Conservation (phyloP, 768 basidiomycete species). For the Auriscalpium microsporum region DNA sequence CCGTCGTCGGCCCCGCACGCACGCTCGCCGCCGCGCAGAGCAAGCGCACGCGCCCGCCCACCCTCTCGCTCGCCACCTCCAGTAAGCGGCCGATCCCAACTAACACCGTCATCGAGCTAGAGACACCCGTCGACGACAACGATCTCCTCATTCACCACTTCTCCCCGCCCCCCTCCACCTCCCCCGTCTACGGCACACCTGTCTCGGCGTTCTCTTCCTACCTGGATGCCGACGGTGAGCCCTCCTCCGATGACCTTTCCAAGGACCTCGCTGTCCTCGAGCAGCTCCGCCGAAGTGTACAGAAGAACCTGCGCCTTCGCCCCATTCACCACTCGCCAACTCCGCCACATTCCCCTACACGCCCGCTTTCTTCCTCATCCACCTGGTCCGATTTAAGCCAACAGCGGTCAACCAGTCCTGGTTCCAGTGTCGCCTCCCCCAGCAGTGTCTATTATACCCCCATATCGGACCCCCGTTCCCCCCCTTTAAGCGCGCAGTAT, state of each 20-base stretch:
- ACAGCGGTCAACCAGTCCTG: conserved; percentile 35
- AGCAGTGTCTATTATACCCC: conserved; percentile 47
- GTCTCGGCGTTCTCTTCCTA: conserved; percentile 16
- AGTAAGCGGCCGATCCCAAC: conserved; percentile 17
- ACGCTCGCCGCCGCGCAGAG: conserved; percentile 9
- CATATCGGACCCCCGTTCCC: conserved; percentile 26
- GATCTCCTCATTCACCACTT: conserved; percentile 20
- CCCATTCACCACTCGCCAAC: conserved; percentile 52
- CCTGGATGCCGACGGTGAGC: conserved; percentile 20
- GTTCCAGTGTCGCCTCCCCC: conserved; percentile 31
- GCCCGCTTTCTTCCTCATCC: conserved; percentile 17
- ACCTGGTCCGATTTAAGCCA: conserved; percentile 25
- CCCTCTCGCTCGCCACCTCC: conserved; percentile 33
- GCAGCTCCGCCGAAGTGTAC: conserved; percentile 59
- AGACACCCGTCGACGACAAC: conserved; percentile 26
- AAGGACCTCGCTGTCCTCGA: conserved; percentile 63
- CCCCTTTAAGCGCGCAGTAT: conserved; percentile 25
- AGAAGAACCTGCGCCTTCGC: conserved; percentile 68
- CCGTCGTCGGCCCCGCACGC: conserved; percentile 2
- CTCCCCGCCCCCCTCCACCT: conserved; percentile 24
- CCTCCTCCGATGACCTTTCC: conserved; percentile 46
- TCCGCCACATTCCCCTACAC: conserved; percentile 16
- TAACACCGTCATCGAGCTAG: conserved; percentile 25
- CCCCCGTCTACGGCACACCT: conserved; percentile 20
- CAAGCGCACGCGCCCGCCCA: conserved; percentile 44